These are phyloP conservation scores for Fusarium mundagurra DNA, from an alignment of 2,329 filamentous ascomycete genomes.

Conservation along the genomic window DNA sequence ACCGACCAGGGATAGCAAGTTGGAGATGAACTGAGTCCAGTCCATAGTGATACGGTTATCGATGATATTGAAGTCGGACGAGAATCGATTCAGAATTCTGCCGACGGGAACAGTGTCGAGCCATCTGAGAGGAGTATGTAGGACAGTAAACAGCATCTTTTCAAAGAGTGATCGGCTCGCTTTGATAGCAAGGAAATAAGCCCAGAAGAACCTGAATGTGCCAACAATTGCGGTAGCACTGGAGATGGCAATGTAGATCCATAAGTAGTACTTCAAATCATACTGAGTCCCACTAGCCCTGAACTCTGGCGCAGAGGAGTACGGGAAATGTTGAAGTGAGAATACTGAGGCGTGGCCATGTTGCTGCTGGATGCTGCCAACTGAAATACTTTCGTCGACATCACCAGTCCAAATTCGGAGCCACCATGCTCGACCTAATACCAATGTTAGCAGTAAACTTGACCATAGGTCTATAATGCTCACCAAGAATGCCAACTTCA, in stretches of 20 bases:
- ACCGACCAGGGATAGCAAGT: conserved; percentile 70
- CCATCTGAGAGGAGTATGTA: conserved; percentile 80
- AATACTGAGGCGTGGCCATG: conserved; percentile 57
- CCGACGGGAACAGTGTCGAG: conserved; percentile 83
- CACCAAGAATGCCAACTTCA: conserved; percentile 64
- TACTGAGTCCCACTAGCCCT: conserved; percentile 45
- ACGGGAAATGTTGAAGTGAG: conserved; percentile 57
- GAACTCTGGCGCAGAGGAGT: conserved; percentile 51
- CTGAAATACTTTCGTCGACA: conserved; percentile 15
- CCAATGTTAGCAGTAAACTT: conserved; percentile 3
- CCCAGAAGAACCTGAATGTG: conserved; percentile 69
- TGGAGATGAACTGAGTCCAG: conserved; percentile 67
- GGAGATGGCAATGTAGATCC: conserved; percentile 77
- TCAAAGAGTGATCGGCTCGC: conserved; percentile 77
- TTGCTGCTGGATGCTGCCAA: conserved; percentile 44
- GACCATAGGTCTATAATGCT: conserved; percentile 9
- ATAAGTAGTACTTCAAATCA: conserved; percentile 70
- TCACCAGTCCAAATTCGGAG: conserved; percentile 68
- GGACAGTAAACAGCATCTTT: conserved; percentile 71
- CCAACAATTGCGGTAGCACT: conserved; percentile 67
- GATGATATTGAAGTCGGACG: conserved; percentile 78
- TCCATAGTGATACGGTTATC: conserved; percentile 74
- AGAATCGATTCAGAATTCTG: conserved; percentile 81
- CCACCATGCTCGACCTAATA: conserved; percentile 68
- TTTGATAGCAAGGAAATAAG: conserved; percentile 72